Base-by-base conservation (phyloP, 805 yeast genomes). In the Cyberlindnera lachancei region DNA sequence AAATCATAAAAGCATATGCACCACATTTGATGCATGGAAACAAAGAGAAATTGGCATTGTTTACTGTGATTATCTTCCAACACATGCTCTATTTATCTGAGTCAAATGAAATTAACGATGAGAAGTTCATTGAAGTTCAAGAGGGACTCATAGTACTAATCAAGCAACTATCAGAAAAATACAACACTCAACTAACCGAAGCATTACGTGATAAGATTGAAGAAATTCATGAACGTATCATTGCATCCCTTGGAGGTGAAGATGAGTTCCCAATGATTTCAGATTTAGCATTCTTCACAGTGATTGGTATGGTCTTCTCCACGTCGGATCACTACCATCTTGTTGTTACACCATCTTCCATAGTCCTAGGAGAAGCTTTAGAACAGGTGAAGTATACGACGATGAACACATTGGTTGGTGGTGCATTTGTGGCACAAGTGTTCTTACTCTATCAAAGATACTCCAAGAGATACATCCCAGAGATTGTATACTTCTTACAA, bases 291-390 rank as follows among this genome's bases (percentile, higher is more conserved):
- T 72, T 81, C 38, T 83, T 79, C 48, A 65, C 76, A 0, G 46
- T 86, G 5, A 66, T 88, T 36, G 96, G 96, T 6, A 64, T 69
- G 33, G 53, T 87, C 5, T 92, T 82, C 52, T 88, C 98, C 1
- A 86, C 96, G 1, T 92, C 98, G 1, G 99, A 92, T 63, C 88
- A 86, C 52, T 90, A 83, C 58, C 98, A 92, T 63, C 66, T 87
- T 37, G 81, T 92, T 9, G 88, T 79, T 5, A 88, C 96, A 0
- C 95, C 96, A 4, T 70, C 90, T 2, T 61, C 74, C 19, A 70
- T 92, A 21, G 58, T 85, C 24, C 74, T 86, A 64, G 72, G 79
- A 30, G 90, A 85, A 55, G 63, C 74, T 11, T 59, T 90, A 34
- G 75, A 78, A 33, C 73, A 70, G 44, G 46, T 71, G 15, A 65